A percentile compares a stretch with the other conserved stretches of the same genome.
Evolutionary conservation across 1,139 yeast genomes (phyloP).

Genomic region (Candida sp.): DNA sequence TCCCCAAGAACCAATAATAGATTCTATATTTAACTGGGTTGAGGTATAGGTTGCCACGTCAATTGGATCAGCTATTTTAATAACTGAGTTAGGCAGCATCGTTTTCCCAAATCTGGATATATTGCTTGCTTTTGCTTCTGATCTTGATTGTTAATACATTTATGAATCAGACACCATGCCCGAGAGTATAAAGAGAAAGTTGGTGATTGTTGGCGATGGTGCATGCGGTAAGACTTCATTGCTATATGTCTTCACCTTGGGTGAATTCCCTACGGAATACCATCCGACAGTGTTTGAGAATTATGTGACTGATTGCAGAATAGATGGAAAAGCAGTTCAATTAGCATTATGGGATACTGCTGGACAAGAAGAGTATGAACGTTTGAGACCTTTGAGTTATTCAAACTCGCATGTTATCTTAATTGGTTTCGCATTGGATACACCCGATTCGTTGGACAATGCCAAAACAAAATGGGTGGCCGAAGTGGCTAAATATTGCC

Average conservation of each 20-base stretch:
- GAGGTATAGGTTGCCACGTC: neutral
- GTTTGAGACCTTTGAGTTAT: conserved; percentile 79
- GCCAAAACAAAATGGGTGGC: conserved; percentile 72
- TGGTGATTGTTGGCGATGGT: conserved; percentile 94
- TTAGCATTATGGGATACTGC: conserved; percentile 96
- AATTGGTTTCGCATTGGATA: conserved; percentile 69
- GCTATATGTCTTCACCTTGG: conserved; percentile 85
- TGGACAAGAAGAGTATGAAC: conserved; percentile 88
- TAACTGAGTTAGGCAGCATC: neutral
- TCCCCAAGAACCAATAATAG: neutral
- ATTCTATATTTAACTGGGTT: neutral
- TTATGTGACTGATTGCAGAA: conserved; percentile 89
- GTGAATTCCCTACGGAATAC: conserved; percentile 80
- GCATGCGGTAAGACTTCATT: conserved; percentile 94
- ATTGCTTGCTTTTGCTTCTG: neutral
- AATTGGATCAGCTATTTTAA: neutral
- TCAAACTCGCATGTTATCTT: conserved; percentile 72
- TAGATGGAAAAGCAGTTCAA: conserved; percentile 88
- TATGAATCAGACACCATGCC: conserved; percentile 3
- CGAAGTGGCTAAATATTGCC: conserved; percentile 67
- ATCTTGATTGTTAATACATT: neutral
- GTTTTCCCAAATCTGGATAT: too few species aligned
- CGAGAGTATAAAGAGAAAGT: conserved; percentile 57
- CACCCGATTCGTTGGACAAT: conserved; percentile 65
- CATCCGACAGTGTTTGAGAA: conserved; percentile 96